Conservation (phyloP, 176 grass and related monocot genomes). For the Neostapfia colusana region DNA sequence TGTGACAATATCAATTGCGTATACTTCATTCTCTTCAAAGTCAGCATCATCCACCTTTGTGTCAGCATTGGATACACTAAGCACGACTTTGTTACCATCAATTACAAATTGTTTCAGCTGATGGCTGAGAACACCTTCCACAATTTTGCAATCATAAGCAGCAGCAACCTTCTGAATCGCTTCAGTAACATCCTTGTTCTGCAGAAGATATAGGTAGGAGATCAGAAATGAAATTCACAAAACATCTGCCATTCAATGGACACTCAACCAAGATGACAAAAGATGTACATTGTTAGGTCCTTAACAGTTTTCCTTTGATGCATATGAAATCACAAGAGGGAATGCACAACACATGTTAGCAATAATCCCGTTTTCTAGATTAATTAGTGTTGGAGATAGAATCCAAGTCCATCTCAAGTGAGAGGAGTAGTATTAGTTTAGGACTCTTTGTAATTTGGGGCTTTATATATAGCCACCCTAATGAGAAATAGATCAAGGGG, state of each 20-base stretch:
- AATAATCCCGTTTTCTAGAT: no score
- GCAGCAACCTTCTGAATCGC: conserved; percentile 95
- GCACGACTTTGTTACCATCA: conserved; percentile 91
- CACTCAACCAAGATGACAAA: background rate
- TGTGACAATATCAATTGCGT: conserved; percentile 94
- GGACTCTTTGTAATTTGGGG: no score
- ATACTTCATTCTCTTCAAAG: conserved; percentile 99
- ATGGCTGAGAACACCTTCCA: conserved; percentile 97
- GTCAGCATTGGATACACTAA: conserved; percentile 81
- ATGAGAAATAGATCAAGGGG: no score
- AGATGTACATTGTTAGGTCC: background rate
- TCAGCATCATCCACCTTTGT: conserved; percentile 98
- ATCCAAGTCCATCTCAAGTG: no score
- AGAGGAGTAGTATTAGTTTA: no score
- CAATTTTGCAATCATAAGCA: conserved; percentile 97
- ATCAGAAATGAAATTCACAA: conserved; percentile 5
- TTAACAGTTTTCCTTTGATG: background rate
- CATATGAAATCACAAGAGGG: background rate
- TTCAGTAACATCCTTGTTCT: conserved; percentile 99
- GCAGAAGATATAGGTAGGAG: background rate
- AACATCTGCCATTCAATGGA: background rate
- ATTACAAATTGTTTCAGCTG: conserved; percentile 99
- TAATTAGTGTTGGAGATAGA: no score
- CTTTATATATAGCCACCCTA: no score
- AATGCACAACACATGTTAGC: background rate